Base-by-base conservation (phyloP, 1,139 yeast species). In the Diutina ranongensis region DNA sequence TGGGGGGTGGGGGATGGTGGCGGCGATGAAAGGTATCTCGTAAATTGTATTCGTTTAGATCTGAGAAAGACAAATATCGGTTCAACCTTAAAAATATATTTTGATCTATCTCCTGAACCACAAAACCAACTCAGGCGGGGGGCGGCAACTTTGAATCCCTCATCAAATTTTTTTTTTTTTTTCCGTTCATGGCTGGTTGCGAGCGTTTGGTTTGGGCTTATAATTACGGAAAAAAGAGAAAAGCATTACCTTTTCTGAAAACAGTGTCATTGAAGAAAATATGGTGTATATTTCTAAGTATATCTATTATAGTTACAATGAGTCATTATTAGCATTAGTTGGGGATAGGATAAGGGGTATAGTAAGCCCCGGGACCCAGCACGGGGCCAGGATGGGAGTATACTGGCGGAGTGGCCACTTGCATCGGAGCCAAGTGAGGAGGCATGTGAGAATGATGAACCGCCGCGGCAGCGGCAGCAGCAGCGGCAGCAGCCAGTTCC, bases 281-380 rank as follows among this genome's bases (percentile, higher is more conserved):
- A n/a, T n/a, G n/a, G n/a, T n/a, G n/a, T n/a, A n/a, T n/a, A n/a
- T n/a, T n/a, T n/a, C n/a, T n/a, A n/a, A n/a, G n/a, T n/a, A n/a
- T n/a, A n/a, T n/a, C n/a, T n/a, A n/a, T n/a, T n/a, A n/a, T n/a
- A n/a, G n/a, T n/a, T n/a, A n/a, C n/a, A n/a, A n/a, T n/a, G n/a
- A n/a, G n/a, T n/a, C n/a, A 28, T 35, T 28, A 22, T 35, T 18
- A 35, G 38, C 38, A 35, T 35, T 38, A 38, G 42, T 38, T 38
- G 31, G 32, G 42, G 16, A 38, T 38, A 18, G 42, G 42, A 20
- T 13, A 25, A 16, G 31, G 32, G 10, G 40, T 15, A 28, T 36
- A 36, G 40, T 20, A 21, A 2, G 31, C 40, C 18, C 28, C 28
- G 5, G 40, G 40, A 9, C 9, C 28, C 28, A 10, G 28, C 28